These are phyloP conservation scores for Neurospora sp. DNA, from an alignment of 495 filamentous ascomycete species.

Conservation along the genomic window DNA sequence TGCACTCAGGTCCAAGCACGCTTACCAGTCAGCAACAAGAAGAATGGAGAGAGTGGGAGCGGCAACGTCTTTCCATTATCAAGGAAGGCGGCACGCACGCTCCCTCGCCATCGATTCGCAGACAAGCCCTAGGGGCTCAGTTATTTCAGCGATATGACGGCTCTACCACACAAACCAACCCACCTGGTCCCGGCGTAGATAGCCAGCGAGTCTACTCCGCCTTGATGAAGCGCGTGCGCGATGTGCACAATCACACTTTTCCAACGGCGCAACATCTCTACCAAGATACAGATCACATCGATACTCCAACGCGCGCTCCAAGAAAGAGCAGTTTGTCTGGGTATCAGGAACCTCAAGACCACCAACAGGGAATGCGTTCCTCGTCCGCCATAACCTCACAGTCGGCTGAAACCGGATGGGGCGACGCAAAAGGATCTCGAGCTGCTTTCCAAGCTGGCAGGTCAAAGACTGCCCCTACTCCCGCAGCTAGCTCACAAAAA, in stretches of 20 bases:
- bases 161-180: neutral
- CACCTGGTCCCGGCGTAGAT: constrained; percentile 31
- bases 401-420: neutral
- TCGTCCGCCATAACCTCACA: neutral
- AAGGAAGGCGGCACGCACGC: constrained; percentile 48
- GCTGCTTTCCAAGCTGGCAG: neutral
- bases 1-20: constrained; percentile 44
- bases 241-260: constrained; percentile 16
- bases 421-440: constrained; percentile 1
- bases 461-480: neutral
- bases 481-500: neutral
- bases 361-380: neutral
- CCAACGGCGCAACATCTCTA: constrained; percentile 12
- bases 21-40: constrained; percentile 29
- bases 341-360: neutral
- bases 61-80: constrained; percentile 55
- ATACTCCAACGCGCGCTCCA: neutral
- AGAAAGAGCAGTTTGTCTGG: neutral
- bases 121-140: constrained; percentile 9
- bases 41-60: constrained; percentile 35
- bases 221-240: constrained; percentile 55
- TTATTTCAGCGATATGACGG: constrained; percentile 8
- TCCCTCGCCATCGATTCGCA: constrained; percentile 30
- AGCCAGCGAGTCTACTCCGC: constrained; percentile 64
- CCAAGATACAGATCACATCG: neutral